phyloP scores from a whole-genome alignment of 1,139 yeast species.

The Hemisphaericaspora xylofermentans region DNA sequence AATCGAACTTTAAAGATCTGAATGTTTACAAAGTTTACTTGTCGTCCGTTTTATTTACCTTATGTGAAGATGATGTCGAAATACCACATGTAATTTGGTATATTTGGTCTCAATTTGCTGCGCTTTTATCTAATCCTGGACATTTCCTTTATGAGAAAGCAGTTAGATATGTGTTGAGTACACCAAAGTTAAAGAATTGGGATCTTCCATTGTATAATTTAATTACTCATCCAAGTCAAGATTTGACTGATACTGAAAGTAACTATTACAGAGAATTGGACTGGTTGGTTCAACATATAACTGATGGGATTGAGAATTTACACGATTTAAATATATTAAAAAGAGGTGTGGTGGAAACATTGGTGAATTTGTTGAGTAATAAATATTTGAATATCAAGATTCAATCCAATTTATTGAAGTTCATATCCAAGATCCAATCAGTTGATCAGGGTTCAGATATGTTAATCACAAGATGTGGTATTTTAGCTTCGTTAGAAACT shows the following conservation, averaged over 20 bases:
- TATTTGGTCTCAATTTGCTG: slow-evolving; percentile 53
- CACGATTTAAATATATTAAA: slow-evolving; percentile 55
- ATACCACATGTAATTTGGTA: slow-evolving; percentile 44
- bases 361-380: slow-evolving; percentile 52
- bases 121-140: slow-evolving; percentile 64
- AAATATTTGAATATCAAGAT: slow-evolving; percentile 46
- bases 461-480: slow-evolving; percentile 63
- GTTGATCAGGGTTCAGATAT: slow-evolving; percentile 62
- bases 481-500: slow-evolving; percentile 51
- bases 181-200: slow-evolving; percentile 50
- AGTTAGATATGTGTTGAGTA: slow-evolving; percentile 57
- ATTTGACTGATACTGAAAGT: slow-evolving; percentile 43
- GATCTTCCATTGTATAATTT: slow-evolving; percentile 67
- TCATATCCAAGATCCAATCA: slow-evolving; percentile 51
- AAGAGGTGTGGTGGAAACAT: slow-evolving; percentile 62
- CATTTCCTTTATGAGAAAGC: slow-evolving; percentile 71
- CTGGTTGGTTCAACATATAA: slow-evolving; percentile 63
- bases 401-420: slow-evolving; percentile 36
- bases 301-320: slow-evolving; percentile 42
- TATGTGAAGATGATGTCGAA: slow-evolving; percentile 20
- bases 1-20: slow-evolving; percentile 55
- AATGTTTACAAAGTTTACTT: slow-evolving; percentile 56
- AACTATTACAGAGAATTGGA: slow-evolving; percentile 54
- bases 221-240: slow-evolving; percentile 38
- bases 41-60: slow-evolving; percentile 57